These are phyloP conservation scores for Coemansia sp. DNA, from an alignment of 192 early-diverging fungal species.

Conservation along the genomic window DNA sequence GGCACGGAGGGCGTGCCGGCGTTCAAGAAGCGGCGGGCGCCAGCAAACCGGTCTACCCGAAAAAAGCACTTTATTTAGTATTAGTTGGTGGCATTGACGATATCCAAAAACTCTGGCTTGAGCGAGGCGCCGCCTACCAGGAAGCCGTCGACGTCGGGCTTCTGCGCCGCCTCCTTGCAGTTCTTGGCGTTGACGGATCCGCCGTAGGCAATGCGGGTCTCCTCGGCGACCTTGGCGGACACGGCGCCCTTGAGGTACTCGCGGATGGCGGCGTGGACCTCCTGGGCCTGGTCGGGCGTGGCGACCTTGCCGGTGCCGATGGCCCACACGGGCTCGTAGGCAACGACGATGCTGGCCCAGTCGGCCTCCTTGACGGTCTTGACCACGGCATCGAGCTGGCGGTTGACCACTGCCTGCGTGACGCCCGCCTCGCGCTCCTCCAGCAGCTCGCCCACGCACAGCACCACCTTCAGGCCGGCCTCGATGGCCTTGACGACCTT, in stretches of 20 bases:
- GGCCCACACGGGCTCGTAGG: conserved; percentile 99
- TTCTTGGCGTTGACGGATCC: conserved; percentile 92
- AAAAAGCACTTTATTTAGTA: conserved; percentile 14
- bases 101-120: conserved; percentile 83
- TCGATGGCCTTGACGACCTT: conserved; percentile 87
- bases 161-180: conserved; percentile 71
- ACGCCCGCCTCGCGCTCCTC: conserved; percentile 87
- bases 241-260: conserved; percentile 83
- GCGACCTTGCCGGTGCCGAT: conserved; percentile 99
- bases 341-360: conserved; percentile 94
- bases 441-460: conserved; percentile 94
- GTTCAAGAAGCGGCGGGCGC: conserved; percentile 44
- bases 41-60: conserved; percentile 27
- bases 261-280: conserved; percentile 88
- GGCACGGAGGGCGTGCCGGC: not conserved
- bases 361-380: conserved; percentile 64
- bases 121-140: conserved; percentile 97
- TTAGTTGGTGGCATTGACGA: conserved; percentile 54
- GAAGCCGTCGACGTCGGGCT: conserved; percentile 98
- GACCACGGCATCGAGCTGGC: conserved; percentile 86
- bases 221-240: conserved; percentile 77
- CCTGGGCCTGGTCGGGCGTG: conserved; percentile 92
- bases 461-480: conserved; percentile 87
- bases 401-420: conserved; percentile 83
- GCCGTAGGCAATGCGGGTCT: conserved; percentile 94